Conservation (phyloP, 1,284 basidiomycete species). For the Ceratobasidium theobromae region DNA sequence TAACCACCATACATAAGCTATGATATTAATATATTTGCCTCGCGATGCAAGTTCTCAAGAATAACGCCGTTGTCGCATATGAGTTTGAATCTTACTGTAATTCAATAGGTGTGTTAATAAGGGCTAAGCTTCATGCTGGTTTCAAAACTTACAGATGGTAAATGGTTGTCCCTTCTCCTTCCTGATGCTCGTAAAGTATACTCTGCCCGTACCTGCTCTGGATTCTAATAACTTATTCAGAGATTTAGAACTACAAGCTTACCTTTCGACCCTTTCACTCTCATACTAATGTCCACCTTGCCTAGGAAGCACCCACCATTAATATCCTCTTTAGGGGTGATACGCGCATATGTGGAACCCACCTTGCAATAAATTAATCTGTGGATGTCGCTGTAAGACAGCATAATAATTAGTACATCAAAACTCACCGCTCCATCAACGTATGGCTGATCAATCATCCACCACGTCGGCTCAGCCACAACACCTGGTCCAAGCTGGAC, state of each 20-base stretch:
- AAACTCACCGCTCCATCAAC: constrained; percentile 37
- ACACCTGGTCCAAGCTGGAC: constrained; percentile 37
- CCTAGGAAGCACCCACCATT: neutral
- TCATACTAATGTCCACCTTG: constrained; percentile 34
- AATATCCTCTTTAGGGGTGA: too few relatives aligned
- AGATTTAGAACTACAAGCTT: neutral
- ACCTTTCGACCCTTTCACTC: constrained; percentile 37
- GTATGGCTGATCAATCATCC: constrained; percentile 37
- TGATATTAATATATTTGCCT: neutral
- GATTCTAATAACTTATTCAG: neutral
- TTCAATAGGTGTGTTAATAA: neutral
- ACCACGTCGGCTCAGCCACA: constrained; percentile 37
- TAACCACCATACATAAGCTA: neutral
- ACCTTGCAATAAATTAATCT: constrained; percentile 40
- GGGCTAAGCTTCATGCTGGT: neutral
- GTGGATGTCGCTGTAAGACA: neutral
- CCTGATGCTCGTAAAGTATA: constrained; percentile 39
- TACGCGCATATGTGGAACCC: neutral
- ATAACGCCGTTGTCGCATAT: constrained; percentile 36
- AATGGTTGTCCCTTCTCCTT: constrained; percentile 39
- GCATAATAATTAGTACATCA: neutral
- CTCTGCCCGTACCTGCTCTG: constrained; percentile 37
- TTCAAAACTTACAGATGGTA: constrained; percentile 35
- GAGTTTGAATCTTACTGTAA: constrained; percentile 37
- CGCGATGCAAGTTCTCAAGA: constrained; percentile 26